Conservation (phyloP, 2,329 filamentous ascomycete genomes). For the Sporothrix pallida region DNA sequence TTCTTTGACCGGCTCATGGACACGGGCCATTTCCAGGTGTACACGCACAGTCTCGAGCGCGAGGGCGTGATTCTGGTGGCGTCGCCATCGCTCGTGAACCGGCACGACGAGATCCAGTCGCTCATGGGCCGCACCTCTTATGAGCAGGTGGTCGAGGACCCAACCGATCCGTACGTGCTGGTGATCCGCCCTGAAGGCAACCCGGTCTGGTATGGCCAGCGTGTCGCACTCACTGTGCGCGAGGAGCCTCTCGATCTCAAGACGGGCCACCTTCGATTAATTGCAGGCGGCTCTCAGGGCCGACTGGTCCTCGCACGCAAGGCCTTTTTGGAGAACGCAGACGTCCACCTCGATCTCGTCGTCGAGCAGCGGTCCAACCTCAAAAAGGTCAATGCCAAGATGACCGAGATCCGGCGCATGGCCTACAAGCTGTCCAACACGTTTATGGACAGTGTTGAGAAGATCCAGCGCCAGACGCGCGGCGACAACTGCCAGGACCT, state of each 20-base stretch:
- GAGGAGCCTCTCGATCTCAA: slow-evolving; percentile 86
- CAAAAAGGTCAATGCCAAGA: slow-evolving; percentile 84
- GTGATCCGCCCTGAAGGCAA: slow-evolving; percentile 81
- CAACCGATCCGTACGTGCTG: slow-evolving; percentile 81
- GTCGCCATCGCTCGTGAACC: slow-evolving; percentile 75
- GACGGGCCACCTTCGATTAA: slow-evolving; percentile 81
- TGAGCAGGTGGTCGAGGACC: slow-evolving; percentile 68
- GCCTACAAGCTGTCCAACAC: slow-evolving; percentile 96
- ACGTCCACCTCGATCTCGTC: slow-evolving; percentile 83
- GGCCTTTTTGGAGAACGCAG: slow-evolving; percentile 77
- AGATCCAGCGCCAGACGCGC: slow-evolving; percentile 82
- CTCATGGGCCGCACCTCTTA: slow-evolving; percentile 75
- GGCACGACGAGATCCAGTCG: slow-evolving; percentile 80
- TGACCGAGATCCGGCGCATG: slow-evolving; percentile 94
- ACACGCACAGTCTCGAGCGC: slow-evolving; percentile 68
- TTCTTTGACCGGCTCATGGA: slow-evolving; percentile 81
- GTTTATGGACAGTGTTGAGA: slow-evolving; percentile 98
- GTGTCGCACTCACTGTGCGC: slow-evolving; percentile 72
- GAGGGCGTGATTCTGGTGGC: slow-evolving; percentile 84
- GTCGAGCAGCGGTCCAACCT: slow-evolving; percentile 94
- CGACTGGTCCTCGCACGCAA: slow-evolving; percentile 79
- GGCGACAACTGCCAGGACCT: slow-evolving; percentile 91
- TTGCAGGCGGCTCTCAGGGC: slow-evolving; percentile 84
- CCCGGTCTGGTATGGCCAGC: slow-evolving; percentile 80
- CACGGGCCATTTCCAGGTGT: slow-evolving; percentile 86